These are phyloP conservation scores for Penicillium odoratum DNA, from an alignment of 495 filamentous ascomycete genomes.

Conservation along the genomic window DNA sequence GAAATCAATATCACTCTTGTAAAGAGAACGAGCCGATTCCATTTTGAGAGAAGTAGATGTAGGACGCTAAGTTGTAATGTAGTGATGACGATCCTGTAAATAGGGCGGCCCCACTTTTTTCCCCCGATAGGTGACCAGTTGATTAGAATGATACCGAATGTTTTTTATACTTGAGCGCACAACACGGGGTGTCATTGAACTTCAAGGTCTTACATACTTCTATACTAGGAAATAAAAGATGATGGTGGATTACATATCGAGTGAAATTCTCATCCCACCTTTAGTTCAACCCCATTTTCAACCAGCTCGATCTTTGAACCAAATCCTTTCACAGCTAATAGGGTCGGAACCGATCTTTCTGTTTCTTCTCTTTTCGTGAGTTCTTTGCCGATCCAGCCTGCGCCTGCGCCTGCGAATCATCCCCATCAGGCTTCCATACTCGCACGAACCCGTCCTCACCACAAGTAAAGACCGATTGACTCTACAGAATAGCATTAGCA, in stretches of 20 bases:
- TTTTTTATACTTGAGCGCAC: too few relatives aligned
- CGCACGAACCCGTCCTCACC: constrained; percentile 76
- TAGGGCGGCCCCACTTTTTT: neutral
- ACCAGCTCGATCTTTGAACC: neutral
- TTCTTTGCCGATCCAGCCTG: constrained; percentile 25
- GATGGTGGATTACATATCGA: too few relatives aligned
- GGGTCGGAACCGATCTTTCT: constrained; percentile 44
- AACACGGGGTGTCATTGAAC: too few relatives aligned
- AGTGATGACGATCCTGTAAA: neutral
- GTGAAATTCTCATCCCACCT: too few relatives aligned
- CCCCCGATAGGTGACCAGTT: too few relatives aligned
- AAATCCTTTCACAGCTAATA: constrained; percentile 25
- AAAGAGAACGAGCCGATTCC: constrained; percentile 45
- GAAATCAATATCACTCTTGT: constrained; percentile 66
- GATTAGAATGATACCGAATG: too few relatives aligned
- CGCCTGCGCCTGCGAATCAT: constrained; percentile 17
- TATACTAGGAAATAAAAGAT: too few relatives aligned
- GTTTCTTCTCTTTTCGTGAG: constrained; percentile 40
- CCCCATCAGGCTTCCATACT: constrained; percentile 37
- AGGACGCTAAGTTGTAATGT: neutral
- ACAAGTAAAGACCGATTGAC: constrained; percentile 68
- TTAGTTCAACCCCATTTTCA: too few relatives aligned
- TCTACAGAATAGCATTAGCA: constrained; percentile 34
- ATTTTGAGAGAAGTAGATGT: constrained; percentile 18
- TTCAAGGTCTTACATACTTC: too few relatives aligned